A percentile compares a stretch with the other conserved stretches of the same genome.
Evolutionary conservation across 495 filamentous ascomycete genomes (phyloP).

Genomic region (Podospora anserina): DNA sequence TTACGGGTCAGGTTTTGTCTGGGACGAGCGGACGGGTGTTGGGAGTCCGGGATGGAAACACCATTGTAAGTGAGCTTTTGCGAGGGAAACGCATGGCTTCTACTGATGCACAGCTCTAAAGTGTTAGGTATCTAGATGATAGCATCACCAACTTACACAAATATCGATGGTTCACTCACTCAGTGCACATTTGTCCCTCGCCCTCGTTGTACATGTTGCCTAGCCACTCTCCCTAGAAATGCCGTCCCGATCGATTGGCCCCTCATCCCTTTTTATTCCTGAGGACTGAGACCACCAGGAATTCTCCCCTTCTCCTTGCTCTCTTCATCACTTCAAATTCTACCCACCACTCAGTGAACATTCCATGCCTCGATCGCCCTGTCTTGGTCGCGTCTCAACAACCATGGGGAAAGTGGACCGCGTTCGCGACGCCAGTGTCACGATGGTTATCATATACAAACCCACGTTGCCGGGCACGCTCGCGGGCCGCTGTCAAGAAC

Average conservation of each 20-base stretch:
- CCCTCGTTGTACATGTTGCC: not conserved
- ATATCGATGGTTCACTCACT: not conserved
- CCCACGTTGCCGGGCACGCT: not conserved
- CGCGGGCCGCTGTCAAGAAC: not conserved
- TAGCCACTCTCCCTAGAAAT: not conserved
- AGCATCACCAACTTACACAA: not conserved
- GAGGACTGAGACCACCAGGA: constrained; percentile 2
- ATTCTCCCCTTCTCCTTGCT: not conserved
- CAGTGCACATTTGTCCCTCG: not conserved
- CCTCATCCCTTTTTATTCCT: not conserved
- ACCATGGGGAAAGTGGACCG: not conserved
- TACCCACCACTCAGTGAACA: constrained; percentile 1
- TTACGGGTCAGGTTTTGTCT: not conserved
- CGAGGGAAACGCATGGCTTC: not conserved
- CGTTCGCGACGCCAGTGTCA: constrained; percentile 1
- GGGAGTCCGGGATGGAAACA: not conserved
- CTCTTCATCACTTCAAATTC: not conserved
- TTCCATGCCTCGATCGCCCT: constrained; percentile 5
- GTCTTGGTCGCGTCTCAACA: constrained; percentile 8
- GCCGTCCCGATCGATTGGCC: not conserved
- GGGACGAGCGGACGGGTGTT: not conserved
- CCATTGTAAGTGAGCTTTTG: not conserved
- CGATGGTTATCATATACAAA: not conserved
- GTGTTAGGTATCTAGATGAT: not conserved
- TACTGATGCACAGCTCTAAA: not conserved